Evolutionary conservation across 495 filamentous ascomycete species (phyloP), one percentile per base, ranked within the genome.

Genomic region (Glonium stellatum): DNA sequence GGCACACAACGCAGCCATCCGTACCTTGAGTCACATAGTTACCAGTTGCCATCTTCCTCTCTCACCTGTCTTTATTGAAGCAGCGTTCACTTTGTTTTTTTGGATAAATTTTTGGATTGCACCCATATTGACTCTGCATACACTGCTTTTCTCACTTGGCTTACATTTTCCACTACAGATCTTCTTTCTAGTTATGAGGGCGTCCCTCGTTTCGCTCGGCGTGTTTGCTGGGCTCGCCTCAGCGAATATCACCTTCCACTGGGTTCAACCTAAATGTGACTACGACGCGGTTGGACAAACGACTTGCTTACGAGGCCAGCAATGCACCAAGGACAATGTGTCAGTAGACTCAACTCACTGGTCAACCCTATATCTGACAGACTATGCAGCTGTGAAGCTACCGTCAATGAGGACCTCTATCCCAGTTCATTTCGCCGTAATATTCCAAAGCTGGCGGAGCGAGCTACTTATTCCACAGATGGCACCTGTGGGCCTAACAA

Each of bases 401-500:
- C 60, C 31, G 5, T 34, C 62, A 36, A 58, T 34, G 39, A 65
- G 9, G 57, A 62, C 5, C 55, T 67, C 13, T 61, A 67, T 41
- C 64, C 69, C 31, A 31, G 49, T 4, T 65, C 67, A 23, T 69
- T 68, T 55, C 48, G 64, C 59, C 57, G 61, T 1, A 39, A 59
- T 2, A 58, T 63, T 55, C 58, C 62, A 12, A 27, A 62, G 23
- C 56, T 65, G n/a, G 23, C 57, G 9, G 44, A 65, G 44, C 59
- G 62, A 12, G 60, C 57, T 37, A 46, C 49, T 12, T 71, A 67
- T 50, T 73, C 72, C 5, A 63, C 64, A 4, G 69, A 75, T 37
- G 69, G 72, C 23, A 61, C 52, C 18, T 75, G 72, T 54, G 71
- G 71, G 9, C 69, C 69, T 12, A 46, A 60, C 4, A 50, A 70